phyloP scores from a whole-genome alignment of 1,284 basidiomycete species.

The Mycena citricolor region DNA sequence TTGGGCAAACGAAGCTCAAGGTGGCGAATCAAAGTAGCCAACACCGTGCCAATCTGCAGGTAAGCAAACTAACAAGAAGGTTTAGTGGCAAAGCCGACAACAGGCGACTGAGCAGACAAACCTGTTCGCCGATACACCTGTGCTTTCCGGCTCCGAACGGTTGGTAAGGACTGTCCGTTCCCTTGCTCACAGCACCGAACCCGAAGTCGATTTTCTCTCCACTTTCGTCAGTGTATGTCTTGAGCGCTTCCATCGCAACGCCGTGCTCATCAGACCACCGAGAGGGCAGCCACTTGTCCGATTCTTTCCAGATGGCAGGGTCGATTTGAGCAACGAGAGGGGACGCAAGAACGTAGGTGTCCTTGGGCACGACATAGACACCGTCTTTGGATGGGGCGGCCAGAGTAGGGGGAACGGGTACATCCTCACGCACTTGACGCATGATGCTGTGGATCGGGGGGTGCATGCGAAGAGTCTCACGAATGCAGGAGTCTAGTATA shows the following conservation, averaged over 20 bases:
- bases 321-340: conserved; percentile 91
- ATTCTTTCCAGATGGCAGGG: conserved; percentile 78
- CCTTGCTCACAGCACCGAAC: conserved; percentile 91
- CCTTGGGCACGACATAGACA: conserved; percentile 87
- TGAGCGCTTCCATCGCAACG: conserved; percentile 74
- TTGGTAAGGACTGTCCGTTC: conserved; percentile 88
- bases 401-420: conserved; percentile 81
- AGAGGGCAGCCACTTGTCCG: conserved; percentile 73
- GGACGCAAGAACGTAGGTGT: conserved; percentile 88
- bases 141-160: conserved; percentile 97
- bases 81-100: conserved; percentile 9
- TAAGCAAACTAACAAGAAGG: conserved; percentile 77
- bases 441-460: conserved; percentile 92
- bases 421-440: conserved; percentile 86
- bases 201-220: conserved; percentile 96
- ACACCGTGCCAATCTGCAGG: conserved; percentile 86
- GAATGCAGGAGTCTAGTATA: conserved; percentile 85
- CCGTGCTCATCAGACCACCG: conserved; percentile 86
- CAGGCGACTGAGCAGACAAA: conserved; percentile 31
- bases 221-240: conserved; percentile 68
- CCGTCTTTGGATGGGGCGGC: conserved; percentile 69
- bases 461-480: conserved; percentile 90
- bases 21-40: conserved; percentile 77
- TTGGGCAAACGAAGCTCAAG: conserved; percentile 73
- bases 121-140: conserved; percentile 93